Conservation (phyloP, 768 basidiomycete genomes). For the Favolaschia claudopus region DNA sequence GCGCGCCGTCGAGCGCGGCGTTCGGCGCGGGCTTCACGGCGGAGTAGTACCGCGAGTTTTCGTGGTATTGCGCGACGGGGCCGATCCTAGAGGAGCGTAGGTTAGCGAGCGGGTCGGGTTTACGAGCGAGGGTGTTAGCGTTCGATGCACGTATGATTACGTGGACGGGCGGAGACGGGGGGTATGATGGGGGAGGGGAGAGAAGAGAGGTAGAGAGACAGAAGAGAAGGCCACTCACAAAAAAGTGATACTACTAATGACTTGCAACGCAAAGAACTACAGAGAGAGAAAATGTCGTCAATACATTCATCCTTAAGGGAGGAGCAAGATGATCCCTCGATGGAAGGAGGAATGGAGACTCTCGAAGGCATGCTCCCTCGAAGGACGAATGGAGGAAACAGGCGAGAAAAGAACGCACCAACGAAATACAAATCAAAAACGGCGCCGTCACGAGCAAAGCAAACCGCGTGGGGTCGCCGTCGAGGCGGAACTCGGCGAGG, state of each 20-base stretch:
- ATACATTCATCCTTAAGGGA: too few relatives aligned
- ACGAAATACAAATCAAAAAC: constrained; percentile 76
- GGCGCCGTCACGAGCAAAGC: constrained; percentile 70
- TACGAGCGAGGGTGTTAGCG: not conserved
- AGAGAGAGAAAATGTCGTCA: not conserved
- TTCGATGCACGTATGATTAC: too few relatives aligned
- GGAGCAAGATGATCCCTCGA: too few relatives aligned
- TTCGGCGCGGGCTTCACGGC: constrained; percentile 68
- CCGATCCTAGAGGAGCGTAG: constrained; percentile 59
- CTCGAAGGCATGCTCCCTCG: too few relatives aligned
- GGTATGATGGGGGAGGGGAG: too few relatives aligned
- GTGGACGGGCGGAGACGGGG: too few relatives aligned
- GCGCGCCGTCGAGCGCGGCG: constrained; percentile 64
- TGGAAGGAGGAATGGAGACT: too few relatives aligned
- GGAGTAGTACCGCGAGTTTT: constrained; percentile 87
- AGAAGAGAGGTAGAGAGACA: constrained; percentile 8
- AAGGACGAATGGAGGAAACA: too few relatives aligned
- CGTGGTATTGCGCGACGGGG: constrained; percentile 85
- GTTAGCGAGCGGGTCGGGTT: constrained; percentile 1
- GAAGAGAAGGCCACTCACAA: constrained; percentile 52
- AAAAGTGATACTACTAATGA: constrained; percentile 69
- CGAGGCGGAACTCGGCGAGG: constrained; percentile 73
- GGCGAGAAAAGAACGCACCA: constrained; percentile 53
- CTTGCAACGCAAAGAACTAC: constrained; percentile 80
- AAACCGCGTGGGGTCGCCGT: constrained; percentile 69